phyloP scores from a whole-genome alignment of 345 rosid genomes.

The Turritis glabra region DNA sequence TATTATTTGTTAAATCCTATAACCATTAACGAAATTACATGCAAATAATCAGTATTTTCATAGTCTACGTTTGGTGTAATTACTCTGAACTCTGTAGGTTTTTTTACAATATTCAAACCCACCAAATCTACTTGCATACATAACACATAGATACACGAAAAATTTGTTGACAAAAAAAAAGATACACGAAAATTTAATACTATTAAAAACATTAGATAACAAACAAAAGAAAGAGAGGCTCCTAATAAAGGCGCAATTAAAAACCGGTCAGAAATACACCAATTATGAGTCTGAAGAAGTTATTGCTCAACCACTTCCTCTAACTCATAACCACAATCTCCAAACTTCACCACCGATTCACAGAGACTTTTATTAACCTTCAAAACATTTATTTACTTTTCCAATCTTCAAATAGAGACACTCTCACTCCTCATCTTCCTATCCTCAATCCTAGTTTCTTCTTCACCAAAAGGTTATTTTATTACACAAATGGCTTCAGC shows the following conservation, averaged over 20 bases:
- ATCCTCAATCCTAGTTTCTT: background rate
- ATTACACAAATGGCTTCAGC: slow-evolving; percentile 39
- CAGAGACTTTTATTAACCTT: slow-evolving; percentile 29
- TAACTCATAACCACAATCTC: slow-evolving; percentile 42
- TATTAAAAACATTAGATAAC: background rate
- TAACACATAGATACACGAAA: background rate
- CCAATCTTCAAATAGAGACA: slow-evolving; percentile 27
- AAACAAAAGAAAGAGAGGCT: slow-evolving; percentile 2
- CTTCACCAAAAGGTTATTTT: background rate
- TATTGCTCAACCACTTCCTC: slow-evolving; percentile 44
- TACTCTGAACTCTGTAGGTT: slow-evolving; percentile 4
- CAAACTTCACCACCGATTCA: slow-evolving; percentile 36
- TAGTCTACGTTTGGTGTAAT: slow-evolving; percentile 24
- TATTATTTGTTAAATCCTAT: background rate
- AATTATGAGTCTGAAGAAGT: slow-evolving; percentile 30
- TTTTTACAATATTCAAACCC: slow-evolving; percentile 18
- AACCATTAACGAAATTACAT: background rate
- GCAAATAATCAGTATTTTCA: background rate
- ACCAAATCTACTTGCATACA: slow-evolving; percentile 34
- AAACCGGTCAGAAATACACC: slow-evolving; percentile 35
- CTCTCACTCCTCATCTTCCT: slow-evolving; percentile 15
- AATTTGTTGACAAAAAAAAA: no score
- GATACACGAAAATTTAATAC: background rate
- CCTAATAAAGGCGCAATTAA: slow-evolving; percentile 39
- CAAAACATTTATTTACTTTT: slow-evolving; percentile 7